Base-by-base conservation (phyloP, 177 flowering plant species). In the Tripterygium wilfordii region DNA sequence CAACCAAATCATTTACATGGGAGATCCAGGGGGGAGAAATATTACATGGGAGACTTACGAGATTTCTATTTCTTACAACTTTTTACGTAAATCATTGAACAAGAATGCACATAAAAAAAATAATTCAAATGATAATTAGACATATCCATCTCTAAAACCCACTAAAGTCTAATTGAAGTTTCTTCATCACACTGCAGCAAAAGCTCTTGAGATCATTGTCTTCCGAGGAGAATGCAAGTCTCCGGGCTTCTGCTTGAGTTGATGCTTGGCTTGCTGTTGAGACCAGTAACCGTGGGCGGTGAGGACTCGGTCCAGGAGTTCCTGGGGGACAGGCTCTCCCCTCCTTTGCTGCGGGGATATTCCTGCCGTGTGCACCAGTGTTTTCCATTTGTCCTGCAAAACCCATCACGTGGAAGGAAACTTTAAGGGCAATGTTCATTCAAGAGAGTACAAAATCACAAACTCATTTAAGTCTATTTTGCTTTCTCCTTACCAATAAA, bases 351-450 rank as follows among this genome's bases (percentile, higher is more conserved):
- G 95, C 3, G 95, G 96, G 23, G 91, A 60, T 46, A 88, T 88
- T 68, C 77, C 73, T 44, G 96, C 96, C 6, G 94, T 88, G 68
- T 88, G 96, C 18, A 88, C 96, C 58, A 88, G 52, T 21, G 95
- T 88, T 51, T 88, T 88, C 96, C 96, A 88, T 53, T 88, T 88
- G 67, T 88, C 96, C 96, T 88, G 76, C 45, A 56, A 39, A 9
- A 5, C 18, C 35, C 17, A 20, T 17, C 16, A 15, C 26, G 24
- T 20, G 25, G 26, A 10, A n/a, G n/a, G n/a, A n/a, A n/a, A n/a
- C n/a, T n/a, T n/a, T n/a, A 3, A 40, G 2, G 26, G 4, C 24
- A 10, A 20, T 22, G 3, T 17, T 5, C 14, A 20, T 40, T 5
- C 2, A 22, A 22, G 29, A 28, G 24, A 23, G 22, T 8, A 36